Percentiles rank a stretch among this genome's conserved stretches.
These are phyloP conservation scores for Cenchrus purpureus DNA, from an alignment of 176 grass and related monocot genomes.

Conservation along the genomic window DNA sequence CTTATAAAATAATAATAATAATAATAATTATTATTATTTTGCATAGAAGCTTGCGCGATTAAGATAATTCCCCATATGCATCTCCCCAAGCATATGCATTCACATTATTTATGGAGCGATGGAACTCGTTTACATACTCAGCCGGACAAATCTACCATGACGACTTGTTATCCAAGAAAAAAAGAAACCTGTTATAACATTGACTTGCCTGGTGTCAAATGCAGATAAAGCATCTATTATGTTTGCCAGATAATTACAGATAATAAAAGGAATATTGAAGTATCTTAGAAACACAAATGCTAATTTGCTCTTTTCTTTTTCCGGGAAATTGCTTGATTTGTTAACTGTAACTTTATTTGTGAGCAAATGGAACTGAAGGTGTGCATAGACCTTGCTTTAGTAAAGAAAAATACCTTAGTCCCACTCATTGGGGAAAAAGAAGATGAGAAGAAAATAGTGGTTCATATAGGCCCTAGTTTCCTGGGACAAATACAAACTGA, in stretches of 20 bases:
- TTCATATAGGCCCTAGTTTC: not conserved
- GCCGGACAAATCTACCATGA: not conserved
- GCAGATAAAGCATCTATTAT: not conserved
- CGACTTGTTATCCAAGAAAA: too few relatives aligned
- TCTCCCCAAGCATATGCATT: not conserved
- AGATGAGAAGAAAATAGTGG: not conserved
- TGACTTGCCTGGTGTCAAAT: not conserved
- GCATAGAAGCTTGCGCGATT: too few relatives aligned
- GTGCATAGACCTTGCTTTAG: not conserved
- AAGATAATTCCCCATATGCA: not conserved
- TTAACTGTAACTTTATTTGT: not conserved
- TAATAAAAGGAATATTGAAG: not conserved
- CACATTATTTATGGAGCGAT: not conserved
- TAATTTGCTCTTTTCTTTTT: not conserved
- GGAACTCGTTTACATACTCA: not conserved
- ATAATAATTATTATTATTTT: too few relatives aligned
- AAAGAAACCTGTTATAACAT: not conserved
- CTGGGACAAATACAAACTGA: too few relatives aligned
- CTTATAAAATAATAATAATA: not conserved
- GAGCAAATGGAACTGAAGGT: not conserved
- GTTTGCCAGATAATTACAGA: not conserved
- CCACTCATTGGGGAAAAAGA: not conserved
- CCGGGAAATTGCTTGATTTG: not conserved
- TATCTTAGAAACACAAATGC: not conserved
- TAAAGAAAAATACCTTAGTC: not conserved